Conservation (phyloP, 2,329 filamentous ascomycete species). For the Ceratocystis lukuohia region DNA sequence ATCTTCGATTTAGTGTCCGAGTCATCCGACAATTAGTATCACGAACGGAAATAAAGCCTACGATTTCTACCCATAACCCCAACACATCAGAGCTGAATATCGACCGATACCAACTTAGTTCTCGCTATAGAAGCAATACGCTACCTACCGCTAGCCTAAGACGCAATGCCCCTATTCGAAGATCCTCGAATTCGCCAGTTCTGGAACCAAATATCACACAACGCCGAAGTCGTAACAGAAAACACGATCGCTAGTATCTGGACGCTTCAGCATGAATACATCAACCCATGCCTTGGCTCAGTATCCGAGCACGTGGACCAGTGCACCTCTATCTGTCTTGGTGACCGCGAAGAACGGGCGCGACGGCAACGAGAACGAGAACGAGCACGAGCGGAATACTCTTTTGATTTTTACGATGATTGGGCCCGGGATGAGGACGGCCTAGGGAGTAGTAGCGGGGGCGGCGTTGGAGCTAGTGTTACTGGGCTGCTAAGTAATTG, state of each 20-base stretch:
- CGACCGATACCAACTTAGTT: too few relatives aligned
- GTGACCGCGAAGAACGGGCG: conserved; percentile 59
- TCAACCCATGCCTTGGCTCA: conserved; percentile 64
- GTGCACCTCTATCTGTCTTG: conserved; percentile 57
- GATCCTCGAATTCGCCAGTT: conserved; percentile 86
- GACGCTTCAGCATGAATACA: conserved; percentile 73
- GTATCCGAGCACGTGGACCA: conserved; percentile 55
- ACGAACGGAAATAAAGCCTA: neutral
- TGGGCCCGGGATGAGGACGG: conserved; percentile 56
- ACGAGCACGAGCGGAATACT: conserved; percentile 57
- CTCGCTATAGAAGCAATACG: neutral
- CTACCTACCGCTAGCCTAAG: neutral
- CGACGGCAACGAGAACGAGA: conserved; percentile 54
- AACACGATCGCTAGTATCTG: conserved; percentile 85
- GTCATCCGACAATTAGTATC: neutral
- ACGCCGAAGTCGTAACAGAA: conserved; percentile 80
- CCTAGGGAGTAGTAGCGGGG: conserved; percentile 32
- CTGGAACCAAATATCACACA: conserved; percentile 84
- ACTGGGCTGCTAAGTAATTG: conserved; percentile 56
- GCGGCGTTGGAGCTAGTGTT: conserved; percentile 21
- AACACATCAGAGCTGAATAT: too few relatives aligned
- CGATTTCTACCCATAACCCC: too few relatives aligned
- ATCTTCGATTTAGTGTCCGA: neutral
- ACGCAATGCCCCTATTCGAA: conserved; percentile 47
- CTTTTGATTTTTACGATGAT: conserved; percentile 96